Percentiles rank a stretch among this genome's conserved stretches.
phyloP scores from a whole-genome alignment of 176 grass and related monocot genomes.

The Aegilops tauschii region DNA sequence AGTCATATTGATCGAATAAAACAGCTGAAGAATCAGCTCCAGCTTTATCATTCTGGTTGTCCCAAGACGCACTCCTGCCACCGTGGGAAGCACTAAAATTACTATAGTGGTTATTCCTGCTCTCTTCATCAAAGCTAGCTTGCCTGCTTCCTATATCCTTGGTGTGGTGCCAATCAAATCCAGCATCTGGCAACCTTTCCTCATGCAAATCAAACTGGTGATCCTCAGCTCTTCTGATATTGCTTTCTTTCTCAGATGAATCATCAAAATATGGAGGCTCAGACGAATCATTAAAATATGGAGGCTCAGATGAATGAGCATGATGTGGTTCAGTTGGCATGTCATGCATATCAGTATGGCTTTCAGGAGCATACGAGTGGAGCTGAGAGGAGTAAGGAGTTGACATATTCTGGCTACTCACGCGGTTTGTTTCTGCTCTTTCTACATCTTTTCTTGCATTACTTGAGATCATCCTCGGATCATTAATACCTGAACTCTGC shows the following conservation, averaged over 20 bases:
- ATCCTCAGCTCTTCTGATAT: slow-evolving; percentile 27
- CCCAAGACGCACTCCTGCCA: slow-evolving; percentile 36
- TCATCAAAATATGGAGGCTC: slow-evolving; percentile 32
- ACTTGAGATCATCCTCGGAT: slow-evolving; percentile 32
- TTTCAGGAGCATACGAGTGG: slow-evolving; percentile 25
- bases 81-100: slow-evolving; percentile 27
- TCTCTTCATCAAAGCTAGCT: slow-evolving; percentile 28
- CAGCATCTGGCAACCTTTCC: slow-evolving; percentile 29
- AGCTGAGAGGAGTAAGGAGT: slow-evolving; percentile 16
- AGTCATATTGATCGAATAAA: slow-evolving; percentile 70
- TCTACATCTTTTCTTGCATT: slow-evolving; percentile 19
- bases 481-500: slow-evolving; percentile 17
- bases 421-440: slow-evolving; percentile 24
- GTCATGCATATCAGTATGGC: slow-evolving; percentile 10
- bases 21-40: slow-evolving; percentile 31
- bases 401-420: slow-evolving; percentile 29
- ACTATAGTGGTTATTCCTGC: slow-evolving; percentile 18
- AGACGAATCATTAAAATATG: slow-evolving; percentile 32
- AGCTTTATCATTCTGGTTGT: slow-evolving; percentile 28
- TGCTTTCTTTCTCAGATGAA: slow-evolving; percentile 39
- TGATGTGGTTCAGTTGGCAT: slow-evolving; percentile 24
- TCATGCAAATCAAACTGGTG: slow-evolving; percentile 28
- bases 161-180: background rate
- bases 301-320: slow-evolving; percentile 29
- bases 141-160: slow-evolving; percentile 22